Conservation (phyloP, 2,329 filamentous ascomycete genomes). For the Clonostachys solani region DNA sequence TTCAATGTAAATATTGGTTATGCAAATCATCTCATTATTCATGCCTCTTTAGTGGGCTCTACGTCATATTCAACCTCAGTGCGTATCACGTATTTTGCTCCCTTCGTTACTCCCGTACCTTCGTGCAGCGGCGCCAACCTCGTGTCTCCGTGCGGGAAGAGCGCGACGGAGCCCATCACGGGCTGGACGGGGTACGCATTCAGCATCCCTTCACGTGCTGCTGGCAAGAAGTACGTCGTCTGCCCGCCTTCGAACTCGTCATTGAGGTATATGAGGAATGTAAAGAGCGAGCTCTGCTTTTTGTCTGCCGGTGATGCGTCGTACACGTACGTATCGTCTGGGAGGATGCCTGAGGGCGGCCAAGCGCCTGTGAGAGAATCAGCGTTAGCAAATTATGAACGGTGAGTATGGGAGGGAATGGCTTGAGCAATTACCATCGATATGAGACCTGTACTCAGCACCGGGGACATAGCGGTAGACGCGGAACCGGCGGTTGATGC, state of each 20-base stretch:
- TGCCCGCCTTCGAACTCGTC: constrained; percentile 70
- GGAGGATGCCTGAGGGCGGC: constrained; percentile 63
- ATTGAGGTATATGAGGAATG: constrained; percentile 66
- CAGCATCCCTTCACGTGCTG: constrained; percentile 57
- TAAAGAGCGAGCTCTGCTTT: constrained; percentile 65
- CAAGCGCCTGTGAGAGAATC: constrained; percentile 38
- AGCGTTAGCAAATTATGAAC: too few species aligned
- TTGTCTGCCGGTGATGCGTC: constrained; percentile 55
- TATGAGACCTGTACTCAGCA: constrained; percentile 67
- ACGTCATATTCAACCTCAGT: constrained; percentile 71
- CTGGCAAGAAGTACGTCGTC: constrained; percentile 67
- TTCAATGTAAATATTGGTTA: too few species aligned
- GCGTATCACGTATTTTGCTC: constrained; percentile 64
- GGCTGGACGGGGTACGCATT: constrained; percentile 68
- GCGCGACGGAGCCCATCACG: constrained; percentile 62
- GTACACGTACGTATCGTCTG: constrained; percentile 58
- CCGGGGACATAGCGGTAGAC: constrained; percentile 71
- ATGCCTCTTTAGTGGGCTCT: constrained; percentile 17
- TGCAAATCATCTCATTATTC: background rate
- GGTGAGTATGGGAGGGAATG: too few species aligned
- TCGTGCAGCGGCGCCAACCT: constrained; percentile 64
- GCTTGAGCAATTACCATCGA: constrained; percentile 42
- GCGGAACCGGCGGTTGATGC: constrained; percentile 65
- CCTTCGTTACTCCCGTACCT: constrained; percentile 64
- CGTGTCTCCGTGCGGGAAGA: constrained; percentile 68